Conservation (phyloP, 1,284 basidiomycete species). For the Gomphus bonarii region DNA sequence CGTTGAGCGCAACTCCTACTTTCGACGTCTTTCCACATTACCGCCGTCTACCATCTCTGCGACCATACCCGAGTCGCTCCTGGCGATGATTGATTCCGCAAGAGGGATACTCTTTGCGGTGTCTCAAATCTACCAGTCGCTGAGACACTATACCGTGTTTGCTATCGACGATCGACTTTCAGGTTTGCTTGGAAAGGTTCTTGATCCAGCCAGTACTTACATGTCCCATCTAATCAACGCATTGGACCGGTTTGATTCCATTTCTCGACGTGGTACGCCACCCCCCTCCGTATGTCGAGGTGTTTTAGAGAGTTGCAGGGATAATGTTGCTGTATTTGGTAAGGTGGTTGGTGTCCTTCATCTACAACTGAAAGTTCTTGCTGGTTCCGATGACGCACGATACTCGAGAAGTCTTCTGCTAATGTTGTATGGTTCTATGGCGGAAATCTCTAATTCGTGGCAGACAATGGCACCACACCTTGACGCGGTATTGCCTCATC, state of each 20-base stretch:
- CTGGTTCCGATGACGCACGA: slow-evolving; percentile 71
- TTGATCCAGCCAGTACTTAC: slow-evolving; percentile 76
- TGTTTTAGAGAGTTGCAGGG: slow-evolving; percentile 77
- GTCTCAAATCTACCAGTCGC: slow-evolving; percentile 84
- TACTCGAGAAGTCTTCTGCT: slow-evolving; percentile 84
- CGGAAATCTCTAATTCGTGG: slow-evolving; percentile 87
- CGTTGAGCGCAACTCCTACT: slow-evolving; percentile 86
- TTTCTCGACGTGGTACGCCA: slow-evolving; percentile 59
- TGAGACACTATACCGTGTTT: slow-evolving; percentile 84
- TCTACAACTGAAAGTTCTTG: slow-evolving; percentile 72
- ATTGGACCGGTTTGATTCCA: slow-evolving; percentile 87
- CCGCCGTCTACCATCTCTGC: slow-evolving; percentile 58
- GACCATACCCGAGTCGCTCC: slow-evolving; percentile 64
- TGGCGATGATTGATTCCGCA: slow-evolving; percentile 76
- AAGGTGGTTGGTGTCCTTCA: slow-evolving; percentile 81
- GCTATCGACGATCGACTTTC: slow-evolving; percentile 83
- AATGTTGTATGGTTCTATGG: slow-evolving; percentile 83
- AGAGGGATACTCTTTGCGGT: slow-evolving; percentile 90
- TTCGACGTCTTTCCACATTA: slow-evolving; percentile 72
- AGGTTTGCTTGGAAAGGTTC: slow-evolving; percentile 70
- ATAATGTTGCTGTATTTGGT: slow-evolving; percentile 78
- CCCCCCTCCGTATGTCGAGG: slow-evolving; percentile 68
- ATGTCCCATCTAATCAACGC: slow-evolving; percentile 82
- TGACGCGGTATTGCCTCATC: slow-evolving; percentile 56
- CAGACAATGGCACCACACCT: slow-evolving; percentile 66